Base-by-base conservation (phyloP, 345 rosid species). In the Euphorbia tirucalli region DNA sequence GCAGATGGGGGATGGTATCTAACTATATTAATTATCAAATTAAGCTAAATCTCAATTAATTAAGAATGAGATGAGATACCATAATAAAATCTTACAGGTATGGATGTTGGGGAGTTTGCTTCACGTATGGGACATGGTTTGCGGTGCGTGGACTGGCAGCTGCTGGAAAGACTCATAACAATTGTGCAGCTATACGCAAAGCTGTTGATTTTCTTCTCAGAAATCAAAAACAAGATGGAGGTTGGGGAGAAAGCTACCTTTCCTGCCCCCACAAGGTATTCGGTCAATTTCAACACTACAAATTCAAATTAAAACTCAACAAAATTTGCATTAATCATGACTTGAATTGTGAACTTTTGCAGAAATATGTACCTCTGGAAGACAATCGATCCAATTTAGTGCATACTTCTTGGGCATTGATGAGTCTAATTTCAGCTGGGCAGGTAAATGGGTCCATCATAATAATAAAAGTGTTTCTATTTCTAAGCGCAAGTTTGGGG, bases 41-140 rank as follows among this genome's bases (percentile, higher is more conserved):
- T n/a, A 46, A 7, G 49, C 49, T 44, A 2, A 44, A 44, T 6
- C 11, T n/a, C 15, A 44, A 44, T 7, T n/a, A n/a, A n/a, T n/a
- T n/a, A n/a, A n/a, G n/a, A n/a, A n/a, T n/a, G n/a, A n/a, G n/a
- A n/a, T n/a, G n/a, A n/a, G n/a, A n/a, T n/a, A n/a, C n/a, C n/a
- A n/a, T n/a, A n/a, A 2, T 28, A 0, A 13, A 32, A 21, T 5
- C 15, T 35, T 35, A 35, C 15, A 84, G 83, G 84, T 82, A 86
- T 71, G 89, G 89, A n/a, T 80, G 77, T 15, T 86, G 89, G 89
- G 89, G 89, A 52, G 74, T 86, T 46, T 86, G 87, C 75, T 86
- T 84, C 77, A 76, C 82, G 32, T 84, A 86, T 25, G 87, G 82
- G n/a, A 49, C 86, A 3, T 68, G 78, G 79, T 86, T 86, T 69